phyloP scores from a whole-genome alignment of 2,329 filamentous ascomycete genomes.

The Erysiphe pulchra region DNA sequence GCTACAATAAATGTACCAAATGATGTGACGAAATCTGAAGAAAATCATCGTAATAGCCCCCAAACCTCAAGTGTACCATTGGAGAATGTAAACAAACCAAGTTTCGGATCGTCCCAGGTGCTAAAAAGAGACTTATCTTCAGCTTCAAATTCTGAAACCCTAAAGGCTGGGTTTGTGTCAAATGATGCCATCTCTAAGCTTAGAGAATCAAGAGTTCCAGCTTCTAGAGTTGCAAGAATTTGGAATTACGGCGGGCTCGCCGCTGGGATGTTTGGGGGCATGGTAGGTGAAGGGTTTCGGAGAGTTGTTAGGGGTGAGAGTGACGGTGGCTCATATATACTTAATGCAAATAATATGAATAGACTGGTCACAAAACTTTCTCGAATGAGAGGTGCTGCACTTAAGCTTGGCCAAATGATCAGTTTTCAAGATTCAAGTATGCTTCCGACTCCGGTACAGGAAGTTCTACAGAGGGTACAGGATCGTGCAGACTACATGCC shows the following conservation, averaged over 20 bases:
- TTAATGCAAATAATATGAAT: constrained; percentile 80
- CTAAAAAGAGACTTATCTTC: background rate
- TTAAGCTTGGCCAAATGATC: constrained; percentile 95
- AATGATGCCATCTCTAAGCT: constrained; percentile 31
- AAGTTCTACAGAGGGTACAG: constrained; percentile 81
- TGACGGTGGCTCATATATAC: constrained; percentile 47
- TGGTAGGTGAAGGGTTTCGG: constrained; percentile 62
- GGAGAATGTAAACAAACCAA: background rate
- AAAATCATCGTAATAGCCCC: background rate
- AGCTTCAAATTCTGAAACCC: background rate
- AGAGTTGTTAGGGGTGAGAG: constrained; percentile 43
- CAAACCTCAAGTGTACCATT: background rate
- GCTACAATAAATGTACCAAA: background rate
- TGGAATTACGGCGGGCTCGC: constrained; percentile 92
- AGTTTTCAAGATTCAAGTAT: constrained; percentile 95
- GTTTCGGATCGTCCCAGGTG: no score
- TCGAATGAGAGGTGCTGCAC: constrained; percentile 85
- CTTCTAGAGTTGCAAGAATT: constrained; percentile 60
- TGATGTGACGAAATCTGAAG: background rate
- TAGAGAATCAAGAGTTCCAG: constrained; percentile 71
- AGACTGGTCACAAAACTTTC: constrained; percentile 79
- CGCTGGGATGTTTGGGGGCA: constrained; percentile 85
- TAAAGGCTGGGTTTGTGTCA: background rate
- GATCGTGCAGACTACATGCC: constrained; percentile 98
- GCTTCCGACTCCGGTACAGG: constrained; percentile 64